phyloP scores from a whole-genome alignment of 441 rosid species.

The Gossypium davidsonii region DNA sequence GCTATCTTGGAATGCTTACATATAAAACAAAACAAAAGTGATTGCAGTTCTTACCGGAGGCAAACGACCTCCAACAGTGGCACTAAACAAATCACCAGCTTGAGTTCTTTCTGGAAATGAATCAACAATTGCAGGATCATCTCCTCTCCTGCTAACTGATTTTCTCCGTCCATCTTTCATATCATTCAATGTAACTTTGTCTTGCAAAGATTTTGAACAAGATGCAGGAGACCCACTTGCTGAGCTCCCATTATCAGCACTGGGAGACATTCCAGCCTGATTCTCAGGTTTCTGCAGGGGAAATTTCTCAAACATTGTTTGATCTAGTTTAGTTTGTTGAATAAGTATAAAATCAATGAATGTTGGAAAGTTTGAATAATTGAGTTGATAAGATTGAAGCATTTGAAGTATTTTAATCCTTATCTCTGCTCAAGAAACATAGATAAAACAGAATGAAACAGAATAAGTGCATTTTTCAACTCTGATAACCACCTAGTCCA shows the following conservation, averaged over 20 bases:
- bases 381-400: background rate
- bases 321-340: background rate
- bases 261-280: constrained; percentile 40
- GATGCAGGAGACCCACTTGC: constrained; percentile 63
- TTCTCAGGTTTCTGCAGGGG: constrained; percentile 68
- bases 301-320: background rate
- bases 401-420: background rate
- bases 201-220: constrained; percentile 52
- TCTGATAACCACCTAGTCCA: background rate
- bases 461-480: background rate
- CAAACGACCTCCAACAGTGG: constrained; percentile 45
- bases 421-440: background rate
- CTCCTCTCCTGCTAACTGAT: constrained; percentile 51
- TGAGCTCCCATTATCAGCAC: constrained; percentile 60
- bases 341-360: background rate
- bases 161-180: constrained; percentile 46
- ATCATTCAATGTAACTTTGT: constrained; percentile 31
- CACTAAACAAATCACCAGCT: constrained; percentile 72
- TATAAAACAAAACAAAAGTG: constrained; percentile 1
- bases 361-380: background rate
- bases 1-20: background rate
- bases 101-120: constrained; percentile 63
- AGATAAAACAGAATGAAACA: too few relatives aligned
- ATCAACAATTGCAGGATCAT: constrained; percentile 33
- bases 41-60: constrained; percentile 47